These are phyloP conservation scores for Pythium vanterpoolii DNA, from an alignment of 352 stramenopile genomes.

Conservation along the genomic window DNA sequence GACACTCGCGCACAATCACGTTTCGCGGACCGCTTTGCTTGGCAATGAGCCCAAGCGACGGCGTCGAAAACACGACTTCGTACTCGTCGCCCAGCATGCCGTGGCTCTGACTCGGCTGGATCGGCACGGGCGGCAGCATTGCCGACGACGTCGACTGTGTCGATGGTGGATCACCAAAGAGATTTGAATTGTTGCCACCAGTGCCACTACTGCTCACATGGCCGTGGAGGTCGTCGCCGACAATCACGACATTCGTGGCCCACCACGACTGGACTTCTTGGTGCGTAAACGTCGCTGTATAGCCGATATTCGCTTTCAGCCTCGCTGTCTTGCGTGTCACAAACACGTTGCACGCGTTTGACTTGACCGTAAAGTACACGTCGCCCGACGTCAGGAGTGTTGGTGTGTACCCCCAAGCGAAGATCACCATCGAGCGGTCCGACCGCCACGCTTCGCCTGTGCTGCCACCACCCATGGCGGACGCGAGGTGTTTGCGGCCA, in stretches of 20 bases:
- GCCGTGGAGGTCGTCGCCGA: constrained; percentile 75
- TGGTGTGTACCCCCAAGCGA: constrained; percentile 84
- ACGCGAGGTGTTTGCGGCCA: constrained; percentile 50
- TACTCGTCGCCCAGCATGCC: constrained; percentile 46
- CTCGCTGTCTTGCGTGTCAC: constrained; percentile 77
- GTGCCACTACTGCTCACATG: constrained; percentile 23
- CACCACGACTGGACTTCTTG: constrained; percentile 82
- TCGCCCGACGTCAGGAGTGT: constrained; percentile 80
- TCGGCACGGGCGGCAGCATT: constrained; percentile 3
- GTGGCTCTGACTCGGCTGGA: constrained; percentile 2
- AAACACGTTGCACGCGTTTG: constrained; percentile 80
- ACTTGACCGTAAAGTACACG: constrained; percentile 81
- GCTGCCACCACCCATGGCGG: constrained; percentile 22
- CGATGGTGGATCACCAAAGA: constrained; percentile 28
- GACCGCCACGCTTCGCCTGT: constrained; percentile 43
- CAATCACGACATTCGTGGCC: constrained; percentile 75
- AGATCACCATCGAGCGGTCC: constrained; percentile 69
- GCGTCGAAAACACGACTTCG: constrained; percentile 62
- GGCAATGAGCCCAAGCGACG: constrained; percentile 62
- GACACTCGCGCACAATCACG: constrained; percentile 74
- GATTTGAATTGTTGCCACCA: constrained; percentile 7
- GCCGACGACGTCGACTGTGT: neutral
- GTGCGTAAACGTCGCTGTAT: constrained; percentile 79
- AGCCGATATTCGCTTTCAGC: constrained; percentile 70
- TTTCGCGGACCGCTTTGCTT: constrained; percentile 49